phyloP scores from a whole-genome alignment of 2,329 filamentous ascomycete genomes.

The Fusarium tjaetaba region DNA sequence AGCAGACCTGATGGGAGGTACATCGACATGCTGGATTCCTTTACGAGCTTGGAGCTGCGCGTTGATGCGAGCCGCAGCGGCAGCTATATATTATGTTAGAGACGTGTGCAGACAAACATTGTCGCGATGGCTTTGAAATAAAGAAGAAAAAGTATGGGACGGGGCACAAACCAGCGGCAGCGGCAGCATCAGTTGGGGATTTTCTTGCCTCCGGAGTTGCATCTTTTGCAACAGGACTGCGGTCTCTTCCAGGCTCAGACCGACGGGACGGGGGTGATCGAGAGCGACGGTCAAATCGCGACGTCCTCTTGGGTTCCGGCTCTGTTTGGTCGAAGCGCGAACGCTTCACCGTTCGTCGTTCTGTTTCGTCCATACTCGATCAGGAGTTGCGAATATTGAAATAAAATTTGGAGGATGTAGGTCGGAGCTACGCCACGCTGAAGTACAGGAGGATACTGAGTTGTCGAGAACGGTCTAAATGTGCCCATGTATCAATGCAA shows the following conservation, averaged over 20 bases:
- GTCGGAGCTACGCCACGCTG: neutral
- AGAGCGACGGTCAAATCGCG: slow-evolving; percentile 91
- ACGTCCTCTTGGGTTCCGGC: slow-evolving; percentile 77
- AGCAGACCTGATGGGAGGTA: slow-evolving; percentile 77
- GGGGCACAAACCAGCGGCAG: slow-evolving; percentile 74
- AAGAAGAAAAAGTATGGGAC: neutral
- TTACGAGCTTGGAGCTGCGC: slow-evolving; percentile 86
- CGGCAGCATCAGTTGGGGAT: slow-evolving; percentile 72
- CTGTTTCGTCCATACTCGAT: slow-evolving; percentile 74
- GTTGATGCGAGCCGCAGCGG: slow-evolving; percentile 88
- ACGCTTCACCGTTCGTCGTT: slow-evolving; percentile 78
- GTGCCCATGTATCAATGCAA: neutral
- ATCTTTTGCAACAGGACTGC: slow-evolving; percentile 75
- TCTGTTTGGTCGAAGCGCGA: slow-evolving; percentile 96
- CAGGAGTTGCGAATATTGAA: slow-evolving; percentile 9
- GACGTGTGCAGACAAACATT: neutral
- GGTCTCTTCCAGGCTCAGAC: slow-evolving; percentile 75
- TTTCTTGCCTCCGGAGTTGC: slow-evolving; percentile 58
- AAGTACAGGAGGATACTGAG: neutral
- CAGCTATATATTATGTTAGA: slow-evolving; percentile 63
- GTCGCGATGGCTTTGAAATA: slow-evolving; percentile 5
- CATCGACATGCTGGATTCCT: slow-evolving; percentile 89
- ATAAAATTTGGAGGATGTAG: neutral
- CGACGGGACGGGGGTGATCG: slow-evolving; percentile 78
- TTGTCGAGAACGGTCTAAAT: neutral